Conservation (phyloP, 1,284 basidiomycete species). For the Thecaphora thlaspeos region DNA sequence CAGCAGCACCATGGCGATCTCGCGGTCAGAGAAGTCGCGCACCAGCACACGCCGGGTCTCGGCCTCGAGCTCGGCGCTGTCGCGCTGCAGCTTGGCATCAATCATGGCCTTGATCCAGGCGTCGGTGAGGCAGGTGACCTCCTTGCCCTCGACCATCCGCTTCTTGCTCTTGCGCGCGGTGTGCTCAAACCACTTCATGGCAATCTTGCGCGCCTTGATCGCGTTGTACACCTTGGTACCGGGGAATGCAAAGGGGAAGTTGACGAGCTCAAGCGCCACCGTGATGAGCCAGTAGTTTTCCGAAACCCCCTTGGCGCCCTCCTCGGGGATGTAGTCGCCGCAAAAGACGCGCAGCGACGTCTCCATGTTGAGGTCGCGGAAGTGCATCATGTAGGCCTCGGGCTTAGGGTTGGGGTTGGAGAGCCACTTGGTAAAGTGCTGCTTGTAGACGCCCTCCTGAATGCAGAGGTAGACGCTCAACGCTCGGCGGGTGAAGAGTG, state of each 20-base stretch:
- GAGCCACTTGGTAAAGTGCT: conserved; percentile 66
- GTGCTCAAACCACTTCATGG: conserved; percentile 77
- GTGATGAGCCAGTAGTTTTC: conserved; percentile 97
- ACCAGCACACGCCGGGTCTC: conserved; percentile 60
- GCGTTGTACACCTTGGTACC: conserved; percentile 96
- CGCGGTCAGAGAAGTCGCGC: conserved; percentile 84
- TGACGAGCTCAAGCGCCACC: conserved; percentile 91
- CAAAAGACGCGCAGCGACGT: conserved; percentile 94
- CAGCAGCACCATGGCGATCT: conserved; percentile 91
- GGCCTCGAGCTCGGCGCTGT: conserved; percentile 62
- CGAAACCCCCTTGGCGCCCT: conserved; percentile 76
- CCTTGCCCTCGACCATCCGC: conserved; percentile 76
- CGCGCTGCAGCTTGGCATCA: conserved; percentile 61
- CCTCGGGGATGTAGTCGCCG: conserved; percentile 80
- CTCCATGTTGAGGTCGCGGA: conserved; percentile 94
- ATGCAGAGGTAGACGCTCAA: conserved; percentile 79
- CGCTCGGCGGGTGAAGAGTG: conserved; percentile 76
- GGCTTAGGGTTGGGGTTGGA: conserved; percentile 45
- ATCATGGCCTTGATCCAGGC: conserved; percentile 80
- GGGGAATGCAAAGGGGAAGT: conserved; percentile 77
- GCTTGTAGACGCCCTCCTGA: conserved; percentile 81
- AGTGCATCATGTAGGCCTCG: conserved; percentile 74
- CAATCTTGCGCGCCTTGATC: conserved; percentile 85
- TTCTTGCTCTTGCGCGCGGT: conserved; percentile 80
- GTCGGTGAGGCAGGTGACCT: conserved; percentile 87